phyloP scores from a whole-genome alignment of 2,329 filamentous ascomycete genomes.

The Emmonsiellopsis sp. region DNA sequence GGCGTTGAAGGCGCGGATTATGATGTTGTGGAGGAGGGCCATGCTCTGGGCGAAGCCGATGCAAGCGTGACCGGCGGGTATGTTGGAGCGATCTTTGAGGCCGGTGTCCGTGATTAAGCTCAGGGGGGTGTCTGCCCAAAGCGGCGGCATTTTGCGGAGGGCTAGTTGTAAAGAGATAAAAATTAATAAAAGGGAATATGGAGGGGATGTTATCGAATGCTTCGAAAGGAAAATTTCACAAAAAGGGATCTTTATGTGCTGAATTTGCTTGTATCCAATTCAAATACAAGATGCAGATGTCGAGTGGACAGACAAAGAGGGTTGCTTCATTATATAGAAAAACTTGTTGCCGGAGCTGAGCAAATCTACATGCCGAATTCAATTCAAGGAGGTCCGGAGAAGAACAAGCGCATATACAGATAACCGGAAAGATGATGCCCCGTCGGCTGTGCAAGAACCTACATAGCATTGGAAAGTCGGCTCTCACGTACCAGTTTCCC shows the following conservation, averaged over 20 bases:
- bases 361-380: not conserved
- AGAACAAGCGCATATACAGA: not conserved
- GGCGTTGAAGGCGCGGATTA: slow-evolving; percentile 32
- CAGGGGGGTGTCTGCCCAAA: slow-evolving; percentile 9
- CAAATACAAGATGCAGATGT: not conserved
- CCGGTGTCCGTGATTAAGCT: slow-evolving; percentile 8
- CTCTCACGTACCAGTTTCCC: not conserved
- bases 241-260: not conserved
- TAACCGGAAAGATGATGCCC: not conserved
- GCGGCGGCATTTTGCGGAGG: slow-evolving; percentile 3
- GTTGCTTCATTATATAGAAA: not conserved
- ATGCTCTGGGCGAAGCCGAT: slow-evolving; percentile 7
- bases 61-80: slow-evolving; percentile 6
- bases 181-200: not conserved
- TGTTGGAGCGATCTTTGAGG: slow-evolving; percentile 4
- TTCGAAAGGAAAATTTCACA: too few relatives aligned
- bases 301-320: too few relatives aligned
- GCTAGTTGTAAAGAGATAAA: not conserved
- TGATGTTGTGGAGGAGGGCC: slow-evolving; percentile 32
- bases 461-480: not conserved
- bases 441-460: too few relatives aligned
- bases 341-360: not conserved
- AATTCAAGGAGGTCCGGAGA: not conserved
- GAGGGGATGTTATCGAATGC: too few relatives aligned
- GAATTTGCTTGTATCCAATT: not conserved